Base-by-base conservation (phyloP, 1,284 basidiomycete species). In the Takashimella tepidaria region DNA sequence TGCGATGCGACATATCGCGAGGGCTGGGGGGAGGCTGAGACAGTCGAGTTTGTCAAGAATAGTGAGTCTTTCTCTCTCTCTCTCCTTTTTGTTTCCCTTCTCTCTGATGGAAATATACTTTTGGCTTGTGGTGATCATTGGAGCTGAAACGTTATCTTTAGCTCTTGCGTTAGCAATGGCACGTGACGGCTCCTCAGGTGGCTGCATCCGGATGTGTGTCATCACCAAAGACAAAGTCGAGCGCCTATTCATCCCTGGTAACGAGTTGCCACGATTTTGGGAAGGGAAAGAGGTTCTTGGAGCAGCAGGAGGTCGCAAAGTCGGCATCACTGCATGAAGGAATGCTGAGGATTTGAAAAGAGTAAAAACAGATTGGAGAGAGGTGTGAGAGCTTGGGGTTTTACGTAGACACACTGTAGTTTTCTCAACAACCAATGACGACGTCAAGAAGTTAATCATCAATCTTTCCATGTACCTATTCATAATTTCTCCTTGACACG, bases 1-100 rank as follows among this genome's bases (percentile, higher is more conserved):
- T 98, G 96, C 72, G 96, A 99, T 74, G 91, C 96, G 25, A 98
- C 92, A n/a, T 99, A 89, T 77, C 79, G 84, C 72, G 91, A 95
- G 37, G 91, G 88, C n/a, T 95, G 90, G 93, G 84, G 83, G 3
- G 83, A 83, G 63, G 89, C 92, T 43, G 83, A 98, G 78, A 98
- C 93, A 0, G 77, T 99, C 55, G 80, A 93, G 45, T 98, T 98
- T 73, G 95, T 98, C 53, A 89, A 86, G 79, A 96, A 98, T 77
- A 92, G 92, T 95, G 69, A 59, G 91, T 83, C 41, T 37, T 16
- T n/a, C n/a, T n/a, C n/a, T n/a, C n/a, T 4, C 13, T 20, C 11
- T 11, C 46, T 1, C 20, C 2, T 2, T 27, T 41, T n/a, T 5
- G 22, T 20, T 41, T 37, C 4, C 19, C n/a, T 23, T 19, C 23